Base-by-base conservation (phyloP, 441 rosid species). In the Euphorbia schlechtendalii region DNA sequence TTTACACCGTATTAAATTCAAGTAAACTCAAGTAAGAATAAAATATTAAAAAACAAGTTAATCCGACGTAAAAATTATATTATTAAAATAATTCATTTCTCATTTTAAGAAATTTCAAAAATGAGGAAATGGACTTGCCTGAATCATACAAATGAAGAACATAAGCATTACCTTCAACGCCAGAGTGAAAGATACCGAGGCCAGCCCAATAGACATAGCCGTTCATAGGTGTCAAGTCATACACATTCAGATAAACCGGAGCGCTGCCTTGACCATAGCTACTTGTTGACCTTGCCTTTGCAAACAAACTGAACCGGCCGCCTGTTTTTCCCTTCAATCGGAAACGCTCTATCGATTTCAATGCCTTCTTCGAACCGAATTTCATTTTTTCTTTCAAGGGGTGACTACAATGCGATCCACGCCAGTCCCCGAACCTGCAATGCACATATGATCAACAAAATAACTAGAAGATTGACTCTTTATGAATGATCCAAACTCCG, bases 141-240 rank as follows among this genome's bases (percentile, higher is more conserved):
- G 58, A 69, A 48, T 21, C 22, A 53, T 34, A 52, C 25, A 55
- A 34, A 21, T 15, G 15, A 27, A 53, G 20, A 52, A 14, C 46
- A 61, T 21, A 24, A 1, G 20, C 24, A 53, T 60, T 66, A 86
- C 97, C 90, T 84, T 92, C 96, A 53, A 92, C 82, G 25, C 96
- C 96, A 36, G 96, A 80, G 82, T 92, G 98, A 76, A 87, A 92
- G 71, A 89, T 86, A 18, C 98, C 96, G 52, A 92, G 74, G 67
- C 98, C 98, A 11, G 89, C 90, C 98, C 98, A 92, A 53, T 86
- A 89, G 71, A 85, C 83, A 69, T 89, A 92, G 71, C 84, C 89
- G 71, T 92, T 92, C 68, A 77, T 76, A 6, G 92, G 81, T 38
- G 98, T 92, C 81, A 92, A 78, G 83, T 92, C 98, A 65, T 92